Base-by-base conservation (phyloP, 257 asterid species). In the Linaria vulgaris region DNA sequence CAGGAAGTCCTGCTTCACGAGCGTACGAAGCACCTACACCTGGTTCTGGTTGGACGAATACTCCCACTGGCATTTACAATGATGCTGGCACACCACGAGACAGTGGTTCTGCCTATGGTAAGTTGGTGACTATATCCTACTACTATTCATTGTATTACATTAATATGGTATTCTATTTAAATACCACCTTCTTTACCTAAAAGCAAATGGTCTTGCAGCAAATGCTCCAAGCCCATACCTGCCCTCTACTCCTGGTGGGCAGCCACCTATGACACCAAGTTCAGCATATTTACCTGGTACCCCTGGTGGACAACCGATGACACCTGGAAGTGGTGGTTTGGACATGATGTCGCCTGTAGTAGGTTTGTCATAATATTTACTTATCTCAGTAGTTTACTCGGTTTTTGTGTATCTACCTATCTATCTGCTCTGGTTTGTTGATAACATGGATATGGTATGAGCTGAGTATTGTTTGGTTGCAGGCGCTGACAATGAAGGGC, bases 221-320 rank as follows among this genome's bases (percentile, higher is more conserved):
- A 94, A 89, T 87, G 99, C 95, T 65, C 96, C 99, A 21, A 94
- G 97, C 68, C 99, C 99, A n/a, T 89, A 89, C 78, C 59, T 94
- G 75, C 97, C 99, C 41, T 87, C 96, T 12, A 87, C 97, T 43
- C 97, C 99, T 30, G 95, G 96, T 58, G 98, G 96, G 46, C 96
- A 87, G 70, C 96, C 94, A 52, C 96, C 98, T 4, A 84, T 88
- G 96, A 91, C 96, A 0, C 96, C 98, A 46, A 86, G 96, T 74
- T 91, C 98, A 21, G 90, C 96, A 47, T 88, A 88, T 72, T 82
- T 91, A 63, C 98, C 98, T 71, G 96, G 98, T 59, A 91, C 98
- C 7, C 98, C 98, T 25, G 97, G 96, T 56, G 99, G 95, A 58
- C 98, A 88, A 63, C 98, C 98, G 34, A 88, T 91, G 98, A 91